A percentile compares a stretch with the other conserved stretches of the same genome.
These are phyloP conservation scores for Kazachstania viticola DNA, from an alignment of 805 yeast genomes.

Conservation along the genomic window DNA sequence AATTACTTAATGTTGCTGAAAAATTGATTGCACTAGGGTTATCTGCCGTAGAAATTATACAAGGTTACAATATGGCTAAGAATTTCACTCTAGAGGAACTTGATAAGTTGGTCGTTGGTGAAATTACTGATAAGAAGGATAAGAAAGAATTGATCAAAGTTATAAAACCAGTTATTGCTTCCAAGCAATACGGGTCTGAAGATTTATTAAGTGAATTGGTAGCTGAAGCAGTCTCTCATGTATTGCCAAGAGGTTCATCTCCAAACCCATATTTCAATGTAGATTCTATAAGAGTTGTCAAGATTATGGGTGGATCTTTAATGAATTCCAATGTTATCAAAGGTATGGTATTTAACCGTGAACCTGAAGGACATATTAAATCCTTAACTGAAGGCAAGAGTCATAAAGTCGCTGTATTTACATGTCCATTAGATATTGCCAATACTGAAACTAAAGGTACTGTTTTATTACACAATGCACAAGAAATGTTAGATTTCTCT, in stretches of 20 bases:
- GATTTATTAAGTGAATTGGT: conserved; percentile 66
- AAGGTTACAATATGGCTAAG: conserved; percentile 85
- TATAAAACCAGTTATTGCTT: conserved; percentile 76
- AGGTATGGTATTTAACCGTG: conserved; percentile 97
- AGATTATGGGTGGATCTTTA: conserved; percentile 87
- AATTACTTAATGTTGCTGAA: conserved; percentile 75
- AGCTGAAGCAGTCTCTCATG: conserved; percentile 71
- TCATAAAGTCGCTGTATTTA: conserved; percentile 83
- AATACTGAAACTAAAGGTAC: conserved; percentile 98
- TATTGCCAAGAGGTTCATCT: conserved; percentile 34
- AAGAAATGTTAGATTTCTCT: conserved; percentile 92
- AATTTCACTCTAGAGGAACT: conserved; percentile 59
- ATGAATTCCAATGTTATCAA: conserved; percentile 66
- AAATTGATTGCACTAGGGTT: conserved; percentile 52
- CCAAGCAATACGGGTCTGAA: conserved; percentile 89
- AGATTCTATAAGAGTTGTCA: conserved; percentile 89
- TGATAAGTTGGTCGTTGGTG: conserved; percentile 51
- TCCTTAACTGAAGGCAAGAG: conserved; percentile 36
- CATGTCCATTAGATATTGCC: conserved; percentile 89
- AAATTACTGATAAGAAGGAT: conserved; percentile 36
- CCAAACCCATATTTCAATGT: conserved; percentile 54
- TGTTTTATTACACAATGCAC: conserved; percentile 86
- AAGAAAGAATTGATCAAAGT: conserved; percentile 53
- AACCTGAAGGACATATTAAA: conserved; percentile 88
- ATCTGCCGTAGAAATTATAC: conserved; percentile 83